Percentiles rank a stretch among this genome's conserved stretches.
phyloP scores from a whole-genome alignment of 495 filamentous ascomycete genomes.

The Filosporella fistucella region DNA sequence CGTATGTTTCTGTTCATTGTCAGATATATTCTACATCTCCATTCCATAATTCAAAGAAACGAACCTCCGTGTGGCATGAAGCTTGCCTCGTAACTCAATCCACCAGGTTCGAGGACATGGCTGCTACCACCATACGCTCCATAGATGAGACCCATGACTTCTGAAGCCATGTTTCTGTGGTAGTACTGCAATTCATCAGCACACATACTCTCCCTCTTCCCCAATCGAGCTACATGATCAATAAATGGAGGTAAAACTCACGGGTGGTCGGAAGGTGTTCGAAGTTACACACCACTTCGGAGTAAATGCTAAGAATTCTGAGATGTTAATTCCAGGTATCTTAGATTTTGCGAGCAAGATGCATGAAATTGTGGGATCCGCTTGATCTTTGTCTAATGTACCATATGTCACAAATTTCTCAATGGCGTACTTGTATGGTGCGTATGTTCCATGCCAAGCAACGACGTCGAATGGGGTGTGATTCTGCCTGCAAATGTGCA shows the following conservation, averaged over 20 bases:
- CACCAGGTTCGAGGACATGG: neutral
- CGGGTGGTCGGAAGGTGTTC: slow-evolving; percentile 10
- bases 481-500: slow-evolving; percentile 57
- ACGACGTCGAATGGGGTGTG: slow-evolving; percentile 82
- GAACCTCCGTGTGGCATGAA: slow-evolving; percentile 1
- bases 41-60: neutral
- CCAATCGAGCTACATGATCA: neutral
- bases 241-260: too few species aligned
- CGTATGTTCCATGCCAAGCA: slow-evolving; percentile 76
- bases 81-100: slow-evolving; percentile 1
- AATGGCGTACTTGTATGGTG: slow-evolving; percentile 85
- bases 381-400: slow-evolving; percentile 70
- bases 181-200: slow-evolving; percentile 80
- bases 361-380: slow-evolving; percentile 77
- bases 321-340: slow-evolving; percentile 63
- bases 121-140: slow-evolving; percentile 2
- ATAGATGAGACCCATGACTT: slow-evolving; percentile 48
- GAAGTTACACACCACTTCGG: slow-evolving; percentile 69
- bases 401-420: slow-evolving; percentile 75
- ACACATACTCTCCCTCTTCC: slow-evolving; percentile 62
- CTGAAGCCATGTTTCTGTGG: slow-evolving; percentile 68
- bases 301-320: slow-evolving; percentile 80
- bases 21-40: too few species aligned
- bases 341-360: slow-evolving; percentile 63
- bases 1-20: neutral